phyloP scores from a whole-genome alignment of 2,329 filamentous ascomycete species.

The Trichoderma sp. region DNA sequence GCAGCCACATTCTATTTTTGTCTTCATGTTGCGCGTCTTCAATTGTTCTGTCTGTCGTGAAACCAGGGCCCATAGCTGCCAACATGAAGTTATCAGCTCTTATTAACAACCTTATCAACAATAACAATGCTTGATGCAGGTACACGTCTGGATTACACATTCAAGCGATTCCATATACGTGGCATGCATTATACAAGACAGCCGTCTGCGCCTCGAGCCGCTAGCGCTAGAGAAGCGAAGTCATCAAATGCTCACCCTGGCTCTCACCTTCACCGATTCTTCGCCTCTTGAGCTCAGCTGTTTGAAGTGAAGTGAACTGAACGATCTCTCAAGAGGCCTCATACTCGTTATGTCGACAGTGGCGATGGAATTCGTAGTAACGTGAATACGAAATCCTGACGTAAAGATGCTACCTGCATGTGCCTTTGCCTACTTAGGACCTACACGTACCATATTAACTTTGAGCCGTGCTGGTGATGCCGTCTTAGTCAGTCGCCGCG shows the following conservation, averaged over 20 bases:
- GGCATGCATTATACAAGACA: background rate
- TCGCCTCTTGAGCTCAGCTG: background rate
- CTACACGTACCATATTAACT: background rate
- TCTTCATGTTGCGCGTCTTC: background rate
- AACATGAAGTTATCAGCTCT: background rate
- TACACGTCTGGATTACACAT: background rate
- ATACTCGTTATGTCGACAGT: background rate
- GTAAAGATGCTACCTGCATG: background rate
- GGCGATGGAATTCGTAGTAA: background rate
- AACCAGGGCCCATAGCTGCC: background rate
- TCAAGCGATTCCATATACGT: background rate
- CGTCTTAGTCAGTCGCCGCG: background rate
- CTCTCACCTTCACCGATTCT: background rate
- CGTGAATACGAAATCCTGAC: background rate
- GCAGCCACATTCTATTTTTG: conserved; percentile 12
- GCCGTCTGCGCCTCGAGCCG: background rate
- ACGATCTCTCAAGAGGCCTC: background rate
- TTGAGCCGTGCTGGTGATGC: background rate
- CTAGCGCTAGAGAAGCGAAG: background rate
- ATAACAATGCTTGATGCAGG: background rate
- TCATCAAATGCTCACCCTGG: background rate
- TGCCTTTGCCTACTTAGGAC: too few relatives aligned
- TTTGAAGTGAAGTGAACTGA: background rate
- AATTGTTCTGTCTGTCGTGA: background rate
- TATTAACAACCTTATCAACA: background rate